Conservation (phyloP, 2,329 filamentous ascomycete species). For the Akanthomyces uredinophilus region DNA sequence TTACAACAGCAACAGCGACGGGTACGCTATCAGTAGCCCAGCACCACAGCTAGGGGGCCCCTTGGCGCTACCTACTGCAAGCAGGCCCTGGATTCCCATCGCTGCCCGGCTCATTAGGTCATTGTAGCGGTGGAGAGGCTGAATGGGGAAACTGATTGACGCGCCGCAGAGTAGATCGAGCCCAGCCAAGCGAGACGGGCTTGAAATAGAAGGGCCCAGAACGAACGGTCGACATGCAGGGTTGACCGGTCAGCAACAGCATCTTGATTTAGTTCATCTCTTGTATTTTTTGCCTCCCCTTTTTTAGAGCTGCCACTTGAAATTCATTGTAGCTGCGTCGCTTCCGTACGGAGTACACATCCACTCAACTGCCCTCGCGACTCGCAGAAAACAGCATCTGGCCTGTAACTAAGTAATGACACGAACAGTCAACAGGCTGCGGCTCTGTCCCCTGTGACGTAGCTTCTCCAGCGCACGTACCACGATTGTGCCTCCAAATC, state of each 20-base stretch:
- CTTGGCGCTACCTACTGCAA: background rate
- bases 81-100: background rate
- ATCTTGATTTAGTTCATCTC: background rate
- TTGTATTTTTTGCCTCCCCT: background rate
- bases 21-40: too few relatives aligned
- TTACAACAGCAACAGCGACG: too few relatives aligned
- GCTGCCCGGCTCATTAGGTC: slow-evolving; percentile 2
- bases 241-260: background rate
- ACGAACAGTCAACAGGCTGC: background rate
- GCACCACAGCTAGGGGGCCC: background rate
- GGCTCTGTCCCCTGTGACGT: background rate
- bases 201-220: slow-evolving; percentile 11
- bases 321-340: background rate
- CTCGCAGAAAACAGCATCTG: background rate
- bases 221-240: background rate
- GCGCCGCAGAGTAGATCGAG: slow-evolving; percentile 8
- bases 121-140: slow-evolving; percentile 10
- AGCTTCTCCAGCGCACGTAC: background rate
- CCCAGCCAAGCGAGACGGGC: background rate
- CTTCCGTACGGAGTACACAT: background rate
- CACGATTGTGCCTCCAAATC: background rate
- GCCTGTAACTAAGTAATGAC: background rate
- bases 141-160: slow-evolving; percentile 7
- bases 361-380: background rate
- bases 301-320: background rate